Percentiles rank a stretch among this genome's conserved stretches.
These are phyloP conservation scores for Xylariales sp. DNA, from an alignment of 2,329 filamentous ascomycete genomes.

Conservation along the genomic window DNA sequence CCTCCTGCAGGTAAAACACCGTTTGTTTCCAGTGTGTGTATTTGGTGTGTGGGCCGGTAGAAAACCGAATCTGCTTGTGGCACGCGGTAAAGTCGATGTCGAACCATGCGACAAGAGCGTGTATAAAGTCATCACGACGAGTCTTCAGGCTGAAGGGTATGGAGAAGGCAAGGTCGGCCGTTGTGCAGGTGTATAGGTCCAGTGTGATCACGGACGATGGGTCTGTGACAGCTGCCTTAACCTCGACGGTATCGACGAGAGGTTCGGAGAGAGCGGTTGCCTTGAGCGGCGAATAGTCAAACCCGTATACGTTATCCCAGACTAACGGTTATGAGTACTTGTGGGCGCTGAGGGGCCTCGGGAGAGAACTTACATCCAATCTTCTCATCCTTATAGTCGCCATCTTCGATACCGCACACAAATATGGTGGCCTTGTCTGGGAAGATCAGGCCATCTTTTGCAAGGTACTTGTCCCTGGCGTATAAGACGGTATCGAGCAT, in stretches of 20 bases:
- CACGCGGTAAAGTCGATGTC: slow-evolving; percentile 98
- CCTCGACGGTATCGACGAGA: slow-evolving; percentile 95
- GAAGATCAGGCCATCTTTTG: slow-evolving; percentile 91
- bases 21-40: slow-evolving; percentile 99
- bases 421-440: slow-evolving; percentile 99
- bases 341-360: neutral
- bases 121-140: slow-evolving; percentile 92
- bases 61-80: slow-evolving; percentile 98
- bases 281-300: slow-evolving; percentile 95
- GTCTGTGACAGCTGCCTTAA: slow-evolving; percentile 97
- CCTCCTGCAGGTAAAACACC: slow-evolving; percentile 95
- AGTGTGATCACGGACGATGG: slow-evolving; percentile 86
- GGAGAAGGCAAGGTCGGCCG: slow-evolving; percentile 85
- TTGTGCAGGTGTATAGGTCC: slow-evolving; percentile 91
- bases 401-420: slow-evolving; percentile 96
- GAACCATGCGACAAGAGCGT: slow-evolving; percentile 98
- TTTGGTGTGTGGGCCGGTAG: slow-evolving; percentile 96
- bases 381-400: slow-evolving; percentile 99
- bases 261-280: slow-evolving; percentile 93
- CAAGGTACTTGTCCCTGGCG: slow-evolving; percentile 91
- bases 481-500: slow-evolving; percentile 99
- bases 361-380: slow-evolving; percentile 83
- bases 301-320: slow-evolving; percentile 99
- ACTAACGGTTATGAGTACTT: slow-evolving; percentile 65
- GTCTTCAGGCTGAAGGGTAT: slow-evolving; percentile 79